phyloP scores from a whole-genome alignment of 495 filamentous ascomycete species.

The Glarea lozoyensis region DNA sequence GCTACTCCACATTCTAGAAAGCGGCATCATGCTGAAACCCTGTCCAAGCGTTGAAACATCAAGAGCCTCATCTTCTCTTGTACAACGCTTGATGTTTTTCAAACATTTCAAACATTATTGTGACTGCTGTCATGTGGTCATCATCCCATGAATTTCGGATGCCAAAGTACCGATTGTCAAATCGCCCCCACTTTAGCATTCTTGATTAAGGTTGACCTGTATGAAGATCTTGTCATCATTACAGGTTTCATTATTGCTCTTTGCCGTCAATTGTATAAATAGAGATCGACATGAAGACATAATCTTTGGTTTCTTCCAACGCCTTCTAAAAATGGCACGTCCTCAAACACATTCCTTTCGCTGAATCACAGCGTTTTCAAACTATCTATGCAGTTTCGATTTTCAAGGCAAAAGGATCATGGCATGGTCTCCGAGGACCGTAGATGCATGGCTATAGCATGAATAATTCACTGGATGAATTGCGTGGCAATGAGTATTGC shows the following conservation, averaged over 20 bases:
- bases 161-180: not conserved
- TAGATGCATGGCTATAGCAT: not conserved
- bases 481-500: not conserved
- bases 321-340: no score
- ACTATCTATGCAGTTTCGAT: not conserved
- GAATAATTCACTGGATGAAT: not conserved
- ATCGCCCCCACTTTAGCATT: no score
- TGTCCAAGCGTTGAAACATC: constrained; percentile 17
- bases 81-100: not conserved
- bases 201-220: no score
- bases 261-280: no score
- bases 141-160: not conserved
- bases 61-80: constrained; percentile 10
- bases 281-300: no score
- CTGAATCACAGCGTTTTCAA: not conserved
- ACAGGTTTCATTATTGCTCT: no score
- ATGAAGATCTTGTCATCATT: no score
- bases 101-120: no score
- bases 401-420: not conserved
- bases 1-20: no score
- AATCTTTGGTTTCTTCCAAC: no score
- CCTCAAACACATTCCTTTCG: no score
- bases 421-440: not conserved
- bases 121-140: not conserved
- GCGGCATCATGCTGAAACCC: constrained; percentile 10